Evolutionary conservation across 768 basidiomycete species (phyloP), one percentile per base, ranked within the genome.

Genomic region (Pleurotus giganteus): DNA sequence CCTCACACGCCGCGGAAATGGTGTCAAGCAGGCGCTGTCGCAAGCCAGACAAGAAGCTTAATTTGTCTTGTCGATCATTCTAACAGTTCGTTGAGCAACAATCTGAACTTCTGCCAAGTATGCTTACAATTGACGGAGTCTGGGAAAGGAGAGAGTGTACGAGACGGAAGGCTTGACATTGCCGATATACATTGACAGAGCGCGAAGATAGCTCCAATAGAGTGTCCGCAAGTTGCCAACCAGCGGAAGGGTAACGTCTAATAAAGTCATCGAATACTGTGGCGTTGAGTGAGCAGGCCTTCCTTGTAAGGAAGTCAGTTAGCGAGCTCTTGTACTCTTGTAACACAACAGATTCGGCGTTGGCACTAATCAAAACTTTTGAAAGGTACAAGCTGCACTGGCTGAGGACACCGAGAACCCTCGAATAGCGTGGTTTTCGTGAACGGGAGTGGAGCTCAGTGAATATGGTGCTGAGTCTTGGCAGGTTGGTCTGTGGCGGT

Each of bases 261-360:
- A 89, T 74, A 65, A 89, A 89, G 52, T 92, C 89, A 44, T 83
- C 76, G 74, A 98, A 88, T 74, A 94, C 94, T 43, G 67, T 70
- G 4, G 80, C 67, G 61, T 88, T 86, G 42, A 95, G 76, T 26
- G 80, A 74, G 2, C 92, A 94, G 41, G 84, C 81, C 73, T 96
- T 97, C 56, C 91, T 82, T 4, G 82, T 84, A 56, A 88, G 74
- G 63, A 91, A 95, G 66, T 96, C 91, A 15, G 72, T 64, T 12
- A 95, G 68, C 0, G 91, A 91, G 58, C 71, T 70, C 45, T 73
- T 76, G 66, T 96, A 95, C 6, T 75, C 67, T n/a, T 70, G 65
- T 1, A 81, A 58, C 7, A 87, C 74, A 1, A 72, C 56, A 17
- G 74, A 73, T n/a, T 77, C 72, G 11, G 71, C 66, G 49, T 84